Evolutionary conservation across 1,284 basidiomycete species (phyloP), one percentile per base, ranked within the genome.

Genomic region (Ceratobasidium sp.): DNA sequence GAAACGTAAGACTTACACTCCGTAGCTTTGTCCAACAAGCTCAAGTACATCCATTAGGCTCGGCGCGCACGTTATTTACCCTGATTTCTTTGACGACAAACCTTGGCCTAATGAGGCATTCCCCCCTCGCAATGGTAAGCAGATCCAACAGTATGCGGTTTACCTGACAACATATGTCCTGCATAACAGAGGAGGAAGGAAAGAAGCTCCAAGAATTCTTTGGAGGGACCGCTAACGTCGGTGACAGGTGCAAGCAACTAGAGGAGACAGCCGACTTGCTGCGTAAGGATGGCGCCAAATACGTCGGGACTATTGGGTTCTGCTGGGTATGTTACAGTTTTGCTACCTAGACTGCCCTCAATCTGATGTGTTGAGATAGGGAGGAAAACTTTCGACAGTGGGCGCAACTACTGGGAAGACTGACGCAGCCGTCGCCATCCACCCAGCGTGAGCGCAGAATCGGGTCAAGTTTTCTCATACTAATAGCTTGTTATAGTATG

Each of bases 371-470:
- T 76, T 65, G 2, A 54, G 56, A 46, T 33, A 77, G 88, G 89
- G 89, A 74, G 90, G 89, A 0, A 91, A 91, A 83, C 87, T 91
- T 20, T 85, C 86, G 0, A 85, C 89, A 50, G 82, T 86, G n/a
- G 82, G 83, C 56, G 86, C 85, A 4, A 82, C 83, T 12, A 81
- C 76, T 71, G 82, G 79, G 17, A 78, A 80, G 23, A 87, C 87
- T 10, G 85, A 86, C 80, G 88, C 89, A 1, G 86, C 89, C 6
- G 86, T 89, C 10, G 86, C 88, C 38, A 81, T 90, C 50, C 90
- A 91, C 80, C 90, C 90, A 66, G 89, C 89, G 89, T 90, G 80
- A 79, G 88, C 83, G 5, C 42, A 12, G 4, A 42, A 71, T 40
- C 54, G 2, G 3, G 20, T 10, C n/a, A 42, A 40, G 54, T 33